Base-by-base conservation (phyloP, 2,329 filamentous ascomycete genomes). In the Coniochaeta prunicola region DNA sequence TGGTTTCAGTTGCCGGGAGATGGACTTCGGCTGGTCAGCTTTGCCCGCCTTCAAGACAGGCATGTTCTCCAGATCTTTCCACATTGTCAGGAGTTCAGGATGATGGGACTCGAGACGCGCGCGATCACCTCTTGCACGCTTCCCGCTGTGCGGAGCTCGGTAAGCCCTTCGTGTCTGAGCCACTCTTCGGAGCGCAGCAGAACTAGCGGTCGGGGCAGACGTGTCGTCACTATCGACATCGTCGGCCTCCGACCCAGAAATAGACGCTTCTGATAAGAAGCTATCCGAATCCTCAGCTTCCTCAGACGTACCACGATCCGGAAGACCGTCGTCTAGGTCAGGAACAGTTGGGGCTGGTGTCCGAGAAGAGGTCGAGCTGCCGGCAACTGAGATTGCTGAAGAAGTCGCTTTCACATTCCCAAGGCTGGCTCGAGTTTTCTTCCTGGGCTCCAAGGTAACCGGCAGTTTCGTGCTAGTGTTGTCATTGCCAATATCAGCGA, bases 1-100 rank as follows among this genome's bases (percentile, higher is more conserved):
- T 0, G 89, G 87, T 72, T 99, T 97, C 62, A 99, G 80, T 58
- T 87, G 87, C 40, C 93, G 88, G 57, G 83, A 90, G 63, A 99
- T 97, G 3, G 82, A 86, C 8, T 75, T 70, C 4, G 94, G 94
- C 68, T 96, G 91, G 60, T 82, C 75, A 34, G 88, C 89, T 63
- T 79, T 79, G 26, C 74, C 77, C 26, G 79, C 76, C 30, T 84
- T 81, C 62, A 97, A 83, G 19, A 87, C 75, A 0, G 89, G 83
- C 64, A 87, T 81, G 1, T 84, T 79, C 69, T 88, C 78, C 2
- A 97, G 77, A 26, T 89, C 84, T 3, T 82, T 73, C 94, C 94
- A 99, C 90, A 97, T 96, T 0, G 86, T 90, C 48, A 75, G 77
- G 42, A 99, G 82, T 58, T 86, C 82, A 0, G 93, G 92, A 69